These are phyloP conservation scores for Cotoneaster glaucophyllus DNA, from an alignment of 306 rosid genomes.

Conservation along the genomic window DNA sequence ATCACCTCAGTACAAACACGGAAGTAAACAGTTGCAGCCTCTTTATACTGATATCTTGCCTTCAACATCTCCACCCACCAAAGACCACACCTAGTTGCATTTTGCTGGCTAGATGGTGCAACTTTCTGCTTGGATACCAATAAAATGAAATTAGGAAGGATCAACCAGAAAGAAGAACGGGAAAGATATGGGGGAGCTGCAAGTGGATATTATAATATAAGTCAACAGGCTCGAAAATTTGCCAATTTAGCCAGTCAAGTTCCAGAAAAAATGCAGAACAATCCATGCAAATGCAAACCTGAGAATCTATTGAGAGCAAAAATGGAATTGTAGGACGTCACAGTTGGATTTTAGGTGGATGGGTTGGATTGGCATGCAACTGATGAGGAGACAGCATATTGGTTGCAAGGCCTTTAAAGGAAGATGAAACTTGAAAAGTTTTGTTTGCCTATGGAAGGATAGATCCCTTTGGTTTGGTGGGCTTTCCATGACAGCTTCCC, in stretches of 20 bases:
- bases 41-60: slow-evolving; percentile 70
- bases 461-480: background rate
- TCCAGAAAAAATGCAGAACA: background rate
- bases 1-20: slow-evolving; percentile 94
- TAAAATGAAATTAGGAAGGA: background rate
- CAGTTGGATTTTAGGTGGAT: no score
- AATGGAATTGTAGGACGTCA: background rate
- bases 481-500: background rate
- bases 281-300: background rate
- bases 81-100: slow-evolving; percentile 85
- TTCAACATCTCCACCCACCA: slow-evolving; percentile 98
- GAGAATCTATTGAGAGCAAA: background rate
- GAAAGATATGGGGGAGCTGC: background rate
- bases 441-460: background rate
- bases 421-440: background rate
- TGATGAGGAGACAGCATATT: background rate
- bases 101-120: slow-evolving; percentile 74
- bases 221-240: background rate
- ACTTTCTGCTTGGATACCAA: slow-evolving; percentile 59
- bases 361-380: background rate
- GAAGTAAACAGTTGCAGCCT: slow-evolving; percentile 85
- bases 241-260: background rate
- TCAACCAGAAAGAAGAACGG: background rate
- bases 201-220: background rate
- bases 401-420: background rate